Evolutionary conservation across 73 alveolate genomes (phyloP).

Genomic region (Vitrella brassicaformis): DNA sequence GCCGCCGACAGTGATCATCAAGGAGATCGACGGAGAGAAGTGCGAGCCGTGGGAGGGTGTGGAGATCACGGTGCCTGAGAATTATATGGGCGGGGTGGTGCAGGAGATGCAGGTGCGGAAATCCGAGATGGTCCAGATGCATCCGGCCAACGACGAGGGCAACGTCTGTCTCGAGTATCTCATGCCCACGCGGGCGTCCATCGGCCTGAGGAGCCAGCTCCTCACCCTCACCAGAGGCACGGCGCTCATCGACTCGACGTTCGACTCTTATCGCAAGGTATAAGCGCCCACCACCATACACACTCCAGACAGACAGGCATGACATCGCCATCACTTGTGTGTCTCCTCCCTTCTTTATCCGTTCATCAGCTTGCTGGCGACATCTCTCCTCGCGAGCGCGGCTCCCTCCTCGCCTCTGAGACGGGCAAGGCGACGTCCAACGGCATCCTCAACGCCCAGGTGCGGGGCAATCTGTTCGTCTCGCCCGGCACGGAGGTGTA

Average conservation of each 20-base stretch:
- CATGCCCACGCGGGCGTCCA: neutral
- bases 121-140: neutral
- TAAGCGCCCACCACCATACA: too few species aligned
- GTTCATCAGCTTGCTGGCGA: neutral
- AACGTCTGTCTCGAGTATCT: too few species aligned
- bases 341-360: too few species aligned
- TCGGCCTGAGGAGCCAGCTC: neutral
- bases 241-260: neutral
- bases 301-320: too few species aligned
- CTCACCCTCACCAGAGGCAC: neutral
- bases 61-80: neutral
- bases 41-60: neutral
- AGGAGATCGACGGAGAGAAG: neutral
- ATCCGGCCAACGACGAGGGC: neutral
- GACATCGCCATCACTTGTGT: too few species aligned
- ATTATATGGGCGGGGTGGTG: neutral
- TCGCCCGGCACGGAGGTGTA: slow-evolving; percentile 5
- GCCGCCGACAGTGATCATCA: slow-evolving; percentile 43
- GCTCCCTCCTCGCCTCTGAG: slow-evolving; percentile 4
- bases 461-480: slow-evolving; percentile 3
- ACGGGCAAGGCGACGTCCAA: slow-evolving; percentile 1
- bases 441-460: slow-evolving; percentile 7
- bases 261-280: neutral
- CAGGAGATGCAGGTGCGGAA: neutral
- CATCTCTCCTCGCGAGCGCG: slow-evolving; percentile 1